Conservation (phyloP, 495 filamentous ascomycete genomes). For the Oleoguttula mirabilis region DNA sequence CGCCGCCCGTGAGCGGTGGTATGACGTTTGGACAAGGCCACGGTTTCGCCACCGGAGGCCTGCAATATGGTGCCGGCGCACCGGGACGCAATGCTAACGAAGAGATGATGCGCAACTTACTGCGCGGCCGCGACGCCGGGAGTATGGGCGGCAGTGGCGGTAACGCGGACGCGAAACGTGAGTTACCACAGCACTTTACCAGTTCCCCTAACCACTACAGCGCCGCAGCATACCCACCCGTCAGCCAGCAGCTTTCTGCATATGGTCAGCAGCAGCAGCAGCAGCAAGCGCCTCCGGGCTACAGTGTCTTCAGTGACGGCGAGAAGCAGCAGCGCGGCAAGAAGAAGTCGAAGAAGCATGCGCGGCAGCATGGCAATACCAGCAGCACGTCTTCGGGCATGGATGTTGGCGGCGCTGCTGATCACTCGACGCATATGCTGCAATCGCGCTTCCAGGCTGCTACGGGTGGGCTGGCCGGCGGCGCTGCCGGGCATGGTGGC, state of each 20-base stretch:
- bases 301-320: slow-evolving; percentile 30
- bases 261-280: neutral
- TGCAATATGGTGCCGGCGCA: slow-evolving; percentile 54
- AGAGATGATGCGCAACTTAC: slow-evolving; percentile 68
- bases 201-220: slow-evolving; percentile 10
- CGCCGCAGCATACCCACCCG: slow-evolving; percentile 56
- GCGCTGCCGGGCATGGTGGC: slow-evolving; percentile 51
- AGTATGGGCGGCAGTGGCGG: slow-evolving; percentile 42
- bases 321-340: slow-evolving; percentile 47
- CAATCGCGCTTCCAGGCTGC: slow-evolving; percentile 87
- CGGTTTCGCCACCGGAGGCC: slow-evolving; percentile 56
- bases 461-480: slow-evolving; percentile 76
- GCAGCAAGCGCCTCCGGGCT: neutral
- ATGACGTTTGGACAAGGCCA: slow-evolving; percentile 68
- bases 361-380: slow-evolving; percentile 99
- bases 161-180: slow-evolving; percentile 82
- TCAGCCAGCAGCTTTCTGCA: slow-evolving; percentile 21
- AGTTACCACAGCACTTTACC: slow-evolving; percentile 52
- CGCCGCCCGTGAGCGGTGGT: slow-evolving; percentile 68
- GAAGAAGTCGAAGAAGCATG: slow-evolving; percentile 95
- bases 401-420: slow-evolving; percentile 78
- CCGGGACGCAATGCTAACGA: slow-evolving; percentile 57
- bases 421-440: slow-evolving; percentile 84
- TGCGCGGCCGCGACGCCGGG: slow-evolving; percentile 43
- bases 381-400: slow-evolving; percentile 99